These are phyloP conservation scores for Jimgerdemannia lactiflua DNA, from an alignment of 192 early-diverging fungal genomes.

Conservation along the genomic window DNA sequence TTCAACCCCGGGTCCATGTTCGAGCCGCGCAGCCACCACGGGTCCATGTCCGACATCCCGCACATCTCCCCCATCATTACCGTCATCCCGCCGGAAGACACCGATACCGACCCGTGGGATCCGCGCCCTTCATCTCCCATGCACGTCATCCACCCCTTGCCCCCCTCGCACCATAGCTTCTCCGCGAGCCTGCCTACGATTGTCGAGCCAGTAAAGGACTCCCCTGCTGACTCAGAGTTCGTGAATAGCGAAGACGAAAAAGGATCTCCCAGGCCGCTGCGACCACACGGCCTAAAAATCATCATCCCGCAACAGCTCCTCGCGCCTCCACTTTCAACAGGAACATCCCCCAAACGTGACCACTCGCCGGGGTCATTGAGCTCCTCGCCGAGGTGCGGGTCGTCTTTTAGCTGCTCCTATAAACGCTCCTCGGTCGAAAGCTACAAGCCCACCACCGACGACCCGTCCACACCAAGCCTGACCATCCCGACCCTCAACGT, in stretches of 20 bases:
- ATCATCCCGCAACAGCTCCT: neutral
- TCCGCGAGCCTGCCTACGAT: neutral
- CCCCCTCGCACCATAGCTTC: neutral
- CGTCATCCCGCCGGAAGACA: constrained; percentile 9
- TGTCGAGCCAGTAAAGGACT: neutral
- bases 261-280: neutral
- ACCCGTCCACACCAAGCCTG: neutral
- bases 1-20: constrained; percentile 11
- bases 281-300: neutral
- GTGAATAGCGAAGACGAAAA: constrained; percentile 6
- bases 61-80: constrained; percentile 4
- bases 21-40: neutral
- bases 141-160: neutral
- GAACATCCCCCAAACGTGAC: neutral
- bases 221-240: constrained; percentile 7
- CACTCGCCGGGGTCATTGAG: neutral
- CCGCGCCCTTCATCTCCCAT: constrained; percentile 11
- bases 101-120: constrained; percentile 18
- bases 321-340: neutral
- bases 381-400: neutral
- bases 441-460: neutral
- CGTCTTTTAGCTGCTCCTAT: neutral
- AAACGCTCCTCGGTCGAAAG: neutral
- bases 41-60: constrained; percentile 24
- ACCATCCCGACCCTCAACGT: neutral